Evolutionary conservation across 1,139 yeast species (phyloP).

Genomic region (Scheffersomyces titani): DNA sequence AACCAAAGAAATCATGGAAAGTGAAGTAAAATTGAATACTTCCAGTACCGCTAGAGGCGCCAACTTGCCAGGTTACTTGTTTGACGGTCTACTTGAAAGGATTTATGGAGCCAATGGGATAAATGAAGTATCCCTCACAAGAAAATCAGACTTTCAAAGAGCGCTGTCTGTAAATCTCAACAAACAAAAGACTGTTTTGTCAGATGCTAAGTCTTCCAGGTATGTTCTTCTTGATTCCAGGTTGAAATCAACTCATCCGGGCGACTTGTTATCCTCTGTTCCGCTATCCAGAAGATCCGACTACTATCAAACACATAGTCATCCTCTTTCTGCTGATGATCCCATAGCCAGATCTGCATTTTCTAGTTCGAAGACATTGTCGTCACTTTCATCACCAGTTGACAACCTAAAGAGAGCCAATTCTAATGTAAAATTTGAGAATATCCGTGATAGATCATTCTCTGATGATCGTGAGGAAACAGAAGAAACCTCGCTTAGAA

Average conservation of each 20-base stretch:
- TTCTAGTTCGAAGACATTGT: background rate
- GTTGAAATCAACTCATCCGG: slow-evolving; percentile 66
- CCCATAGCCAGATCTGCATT: background rate
- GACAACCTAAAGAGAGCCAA: background rate
- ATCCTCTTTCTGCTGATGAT: slow-evolving; percentile 3
- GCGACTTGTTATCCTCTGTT: slow-evolving; percentile 80
- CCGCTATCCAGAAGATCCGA: slow-evolving; percentile 63
- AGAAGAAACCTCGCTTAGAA: slow-evolving; percentile 68
- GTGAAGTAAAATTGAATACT: slow-evolving; percentile 69
- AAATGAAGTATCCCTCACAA: slow-evolving; percentile 2
- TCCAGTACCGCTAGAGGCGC: slow-evolving; percentile 21
- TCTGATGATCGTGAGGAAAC: slow-evolving; percentile 69
- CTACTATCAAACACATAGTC: slow-evolving; percentile 17
- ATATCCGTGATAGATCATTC: slow-evolving; percentile 43
- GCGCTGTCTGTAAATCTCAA: background rate
- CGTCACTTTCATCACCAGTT: background rate
- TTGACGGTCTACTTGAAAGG: slow-evolving; percentile 56
- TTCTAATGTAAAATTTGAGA: slow-evolving; percentile 11
- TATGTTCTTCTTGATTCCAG: slow-evolving; percentile 68
- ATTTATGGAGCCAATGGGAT: slow-evolving; percentile 18
- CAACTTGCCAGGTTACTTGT: slow-evolving; percentile 61
- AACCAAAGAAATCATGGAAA: slow-evolving; percentile 76
- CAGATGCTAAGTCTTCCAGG: slow-evolving; percentile 40
- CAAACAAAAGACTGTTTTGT: background rate
- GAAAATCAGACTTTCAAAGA: slow-evolving; percentile 5